Evolutionary conservation across 345 rosid genomes (phyloP), one percentile per base, ranked within the genome.

Genomic region (Populus tremula): DNA sequence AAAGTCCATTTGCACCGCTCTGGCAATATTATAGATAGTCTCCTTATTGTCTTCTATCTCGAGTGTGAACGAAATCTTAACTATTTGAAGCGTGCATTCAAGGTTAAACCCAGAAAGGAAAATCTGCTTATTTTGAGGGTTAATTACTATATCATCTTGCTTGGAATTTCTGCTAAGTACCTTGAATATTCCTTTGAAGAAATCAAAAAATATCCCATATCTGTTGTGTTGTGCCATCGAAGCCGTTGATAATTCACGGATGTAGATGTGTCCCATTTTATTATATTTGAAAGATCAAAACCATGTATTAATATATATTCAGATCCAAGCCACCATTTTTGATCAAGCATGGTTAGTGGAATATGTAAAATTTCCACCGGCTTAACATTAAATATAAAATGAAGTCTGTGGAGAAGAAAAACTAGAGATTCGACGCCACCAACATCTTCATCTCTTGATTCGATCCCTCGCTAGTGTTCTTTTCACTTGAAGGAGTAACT

Each of bases 131-230:
- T 41, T 41, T 41, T 10, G 45, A 41, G 45, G 13, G 45, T 2
- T 41, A 0, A 41, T 41, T 41, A 27, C 3, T 8, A 23, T 69
- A 5, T 36, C 47, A 41, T 27, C 20, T 54, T 43, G 25, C 62
- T 39, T 25, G 68, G 38, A 73, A 62, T 11, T 18, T 25, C 31
- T 73, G 56, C 54, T 39, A n/a, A 59, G 76, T 73, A 73, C 67
- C 47, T 73, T 73, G 69, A 1, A 73, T 39, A 25, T 61, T 53
- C 76, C 36, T 62, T 20, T 38, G 1, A 8, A 49, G 59, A 39
- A 16, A 41, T 10, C 4, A 4, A 33, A 33, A 33, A 33, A 33
- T 25, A 49, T 49, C 1, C 56, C 56, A 6, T 18, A 1, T 50
- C 18, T 50, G n/a, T 17, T 50, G n/a, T 50, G n/a, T 17, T 50